phyloP scores from a whole-genome alignment of 2,329 filamentous ascomycete species.

The Colletotrichum viniferum region DNA sequence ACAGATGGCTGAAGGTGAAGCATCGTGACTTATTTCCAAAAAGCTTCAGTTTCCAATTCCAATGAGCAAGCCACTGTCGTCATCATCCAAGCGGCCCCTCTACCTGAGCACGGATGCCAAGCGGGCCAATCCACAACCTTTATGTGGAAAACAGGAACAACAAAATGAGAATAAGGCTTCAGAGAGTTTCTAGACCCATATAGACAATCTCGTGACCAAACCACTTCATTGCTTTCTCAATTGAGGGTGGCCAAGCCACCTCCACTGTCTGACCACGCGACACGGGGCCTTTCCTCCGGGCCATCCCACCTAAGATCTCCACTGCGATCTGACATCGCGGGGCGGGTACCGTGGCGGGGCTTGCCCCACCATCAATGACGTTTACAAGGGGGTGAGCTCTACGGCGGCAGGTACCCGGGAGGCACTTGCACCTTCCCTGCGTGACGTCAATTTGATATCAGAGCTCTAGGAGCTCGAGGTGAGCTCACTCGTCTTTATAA shows the following conservation, averaged over 20 bases:
- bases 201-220: not conserved
- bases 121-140: not conserved
- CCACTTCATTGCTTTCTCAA: not conserved
- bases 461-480: not conserved
- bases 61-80: not conserved
- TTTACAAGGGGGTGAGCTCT: not conserved
- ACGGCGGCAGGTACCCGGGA: not conserved
- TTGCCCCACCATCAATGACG: not conserved
- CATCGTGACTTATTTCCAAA: no score
- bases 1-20: no score
- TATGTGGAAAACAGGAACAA: not conserved
- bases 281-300: conserved; percentile 10
- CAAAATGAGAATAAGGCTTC: not conserved
- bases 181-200: not conserved
- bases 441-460: conserved; percentile 9
- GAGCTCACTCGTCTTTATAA: not conserved
- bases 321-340: conserved; percentile 2
- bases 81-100: not conserved
- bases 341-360: not conserved
- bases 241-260: not conserved
- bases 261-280: not conserved
- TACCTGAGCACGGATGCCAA: not conserved
- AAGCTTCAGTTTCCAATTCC: no score
- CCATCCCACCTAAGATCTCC: not conserved
- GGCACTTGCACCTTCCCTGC: not conserved